phyloP scores from a whole-genome alignment of 2,329 filamentous ascomycete genomes.

The Sphaerulina musiva region DNA sequence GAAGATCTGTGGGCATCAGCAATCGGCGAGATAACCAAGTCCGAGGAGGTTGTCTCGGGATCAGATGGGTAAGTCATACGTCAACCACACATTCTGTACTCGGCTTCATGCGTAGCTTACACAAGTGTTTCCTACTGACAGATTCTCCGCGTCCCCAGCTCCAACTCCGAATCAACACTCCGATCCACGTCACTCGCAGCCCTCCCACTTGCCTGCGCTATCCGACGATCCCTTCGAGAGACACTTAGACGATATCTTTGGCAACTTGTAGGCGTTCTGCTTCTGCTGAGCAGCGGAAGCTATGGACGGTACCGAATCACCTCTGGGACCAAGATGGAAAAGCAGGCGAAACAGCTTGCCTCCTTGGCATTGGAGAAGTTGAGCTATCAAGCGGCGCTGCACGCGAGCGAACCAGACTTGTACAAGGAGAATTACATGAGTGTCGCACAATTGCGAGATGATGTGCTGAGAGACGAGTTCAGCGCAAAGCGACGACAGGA shows the following conservation, averaged over 20 bases:
- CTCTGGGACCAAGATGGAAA: conserved; percentile 57
- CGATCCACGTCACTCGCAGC: conserved; percentile 84
- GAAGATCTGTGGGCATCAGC: conserved; percentile 77
- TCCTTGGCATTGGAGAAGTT: conserved; percentile 77
- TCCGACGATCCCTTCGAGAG: conserved; percentile 71
- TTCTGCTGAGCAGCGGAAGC: conserved; percentile 43
- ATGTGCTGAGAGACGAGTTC: conserved; percentile 78
- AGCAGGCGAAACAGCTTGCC: conserved; percentile 75
- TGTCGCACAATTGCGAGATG: conserved; percentile 82
- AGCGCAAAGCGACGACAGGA: conserved; percentile 66
- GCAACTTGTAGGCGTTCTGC: conserved; percentile 63
- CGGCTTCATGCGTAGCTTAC: conserved; percentile 14
- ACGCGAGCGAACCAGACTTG: conserved; percentile 55
- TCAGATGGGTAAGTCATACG: conserved; percentile 52
- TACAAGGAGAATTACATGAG: conserved; percentile 74
- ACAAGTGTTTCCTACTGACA: conserved; percentile 59
- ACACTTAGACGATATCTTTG: conserved; percentile 81
- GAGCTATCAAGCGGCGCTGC: conserved; percentile 74
- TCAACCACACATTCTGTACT: conserved; percentile 6
- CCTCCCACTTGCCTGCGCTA: conserved; percentile 75
- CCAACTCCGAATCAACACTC: conserved; percentile 50
- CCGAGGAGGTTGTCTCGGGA: conserved; percentile 54
- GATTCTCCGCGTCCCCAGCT: conserved; percentile 62
- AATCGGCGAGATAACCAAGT: conserved; percentile 61
- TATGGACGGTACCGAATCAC: conserved; percentile 62